Evolutionary conservation across 306 rosid genomes (phyloP).

Genomic region (Vicia villosa): DNA sequence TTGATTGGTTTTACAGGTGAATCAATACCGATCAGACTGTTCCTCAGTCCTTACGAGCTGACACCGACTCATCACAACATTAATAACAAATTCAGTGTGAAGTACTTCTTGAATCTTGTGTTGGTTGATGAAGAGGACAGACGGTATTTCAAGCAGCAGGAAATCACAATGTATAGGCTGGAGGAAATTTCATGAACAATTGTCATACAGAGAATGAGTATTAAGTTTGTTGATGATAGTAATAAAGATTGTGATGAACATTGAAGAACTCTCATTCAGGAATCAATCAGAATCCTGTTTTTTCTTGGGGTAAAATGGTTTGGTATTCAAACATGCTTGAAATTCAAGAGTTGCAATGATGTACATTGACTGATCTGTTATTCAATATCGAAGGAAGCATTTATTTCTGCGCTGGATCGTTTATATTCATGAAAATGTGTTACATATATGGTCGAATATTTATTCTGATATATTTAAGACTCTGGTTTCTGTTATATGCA

Average conservation of each 20-base stretch:
- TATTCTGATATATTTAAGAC: conserved; percentile 25
- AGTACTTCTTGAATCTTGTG: conserved; percentile 94
- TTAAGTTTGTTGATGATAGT: conserved; percentile 31
- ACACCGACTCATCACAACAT: conserved; percentile 95
- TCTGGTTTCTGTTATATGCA: conserved; percentile 25
- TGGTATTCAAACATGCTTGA: conserved; percentile 39
- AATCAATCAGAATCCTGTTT: conserved; percentile 34
- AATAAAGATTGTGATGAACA: conserved; percentile 43
- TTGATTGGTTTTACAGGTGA: conserved; percentile 65
- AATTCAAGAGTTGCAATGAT: conserved; percentile 41
- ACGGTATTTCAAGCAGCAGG: conserved; percentile 99
- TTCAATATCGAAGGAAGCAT: conserved; percentile 40
- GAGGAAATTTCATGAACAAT: conserved; percentile 64
- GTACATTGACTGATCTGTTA: conserved; percentile 42
- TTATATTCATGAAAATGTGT: conserved; percentile 28
- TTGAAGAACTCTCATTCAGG: conserved; percentile 47
- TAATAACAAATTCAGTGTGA: conserved; percentile 96
- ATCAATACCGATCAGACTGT: conserved; percentile 96
- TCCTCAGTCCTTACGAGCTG: conserved; percentile 97
- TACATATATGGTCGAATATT: conserved; percentile 29
- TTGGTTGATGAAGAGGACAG: conserved; percentile 97
- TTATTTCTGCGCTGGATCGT: conserved; percentile 38
- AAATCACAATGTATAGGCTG: conserved; percentile 84
- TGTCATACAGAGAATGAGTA: conserved; percentile 24
- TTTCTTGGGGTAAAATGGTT: conserved; percentile 31